Base-by-base conservation (phyloP, 78 protist species). In the Chrysochromulina tobinii region DNA sequence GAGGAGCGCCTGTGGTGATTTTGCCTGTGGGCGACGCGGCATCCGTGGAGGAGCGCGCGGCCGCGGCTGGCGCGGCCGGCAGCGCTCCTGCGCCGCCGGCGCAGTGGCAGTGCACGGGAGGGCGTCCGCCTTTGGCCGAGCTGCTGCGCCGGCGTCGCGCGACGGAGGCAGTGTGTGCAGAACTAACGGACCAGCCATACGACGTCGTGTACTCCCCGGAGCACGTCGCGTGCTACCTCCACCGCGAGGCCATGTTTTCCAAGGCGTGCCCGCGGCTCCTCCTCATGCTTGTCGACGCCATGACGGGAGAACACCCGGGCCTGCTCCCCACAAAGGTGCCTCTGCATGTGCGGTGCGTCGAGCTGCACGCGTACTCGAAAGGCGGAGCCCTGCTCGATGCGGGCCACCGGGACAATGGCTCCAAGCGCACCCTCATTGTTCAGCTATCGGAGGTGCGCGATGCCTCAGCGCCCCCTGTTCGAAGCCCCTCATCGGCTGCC, bases 271-370 rank as follows among this genome's bases (percentile, higher is more conserved):
- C 53, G 15, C 51, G 2, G 81, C 23, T 69, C 2, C 50, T 69
- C 53, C 18, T 9, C 50, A 69, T 25, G 50, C 50, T 21, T 48
- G 50, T 69, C 3, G 81, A 17, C 15, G 81, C 81, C 51, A 69
- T 69, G 81, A 21, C 51, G 17, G 54, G 18, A 48, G 15, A n/a
- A 17, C 15, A 21, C 15, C 27, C 14, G 14, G 50, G 81, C 18
- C n/a, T 69, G 81, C 50, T 17, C 50, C 12, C 17, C 81, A 21
- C 38, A n/a, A 23, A 25, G 38, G 23, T 48, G 27, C 81, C 81
- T 1, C 38, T 69, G 81, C 81, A 69, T 38, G 81, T n/a, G 81
- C 81, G 81, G 18, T 69, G 81, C 81, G 8, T 69, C 81, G 81
- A 69, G 81, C 50, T 69, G 27, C 81, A 69, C 81, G n/a, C 81